A percentile compares a stretch with the other conserved stretches of the same genome.
Conservation (phyloP, 345 rosid genomes). For the Kandelia obovata region DNA sequence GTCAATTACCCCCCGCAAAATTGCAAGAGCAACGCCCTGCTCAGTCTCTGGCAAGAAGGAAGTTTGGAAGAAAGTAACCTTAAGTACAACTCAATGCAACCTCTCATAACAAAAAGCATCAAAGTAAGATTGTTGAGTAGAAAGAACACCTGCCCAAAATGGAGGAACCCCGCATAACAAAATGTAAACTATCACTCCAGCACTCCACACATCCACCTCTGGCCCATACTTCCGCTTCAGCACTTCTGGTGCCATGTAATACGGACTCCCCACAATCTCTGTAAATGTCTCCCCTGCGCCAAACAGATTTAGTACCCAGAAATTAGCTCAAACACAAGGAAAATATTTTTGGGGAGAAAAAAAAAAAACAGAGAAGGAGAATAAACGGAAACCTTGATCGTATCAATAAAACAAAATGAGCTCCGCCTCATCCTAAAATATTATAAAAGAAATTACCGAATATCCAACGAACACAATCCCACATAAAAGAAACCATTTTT, state of each 20-base stretch:
- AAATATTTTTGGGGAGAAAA: neutral
- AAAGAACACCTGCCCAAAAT: conserved; percentile 75
- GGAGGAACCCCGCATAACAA: conserved; percentile 91
- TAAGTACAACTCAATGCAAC: conserved; percentile 2
- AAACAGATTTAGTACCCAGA: neutral
- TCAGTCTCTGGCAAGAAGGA: conserved; percentile 61
- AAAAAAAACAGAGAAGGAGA: neutral
- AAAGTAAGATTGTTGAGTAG: conserved; percentile 1
- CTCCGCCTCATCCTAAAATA: neutral
- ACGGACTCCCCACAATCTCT: conserved; percentile 98
- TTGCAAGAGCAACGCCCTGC: conserved; percentile 96
- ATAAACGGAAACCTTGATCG: neutral
- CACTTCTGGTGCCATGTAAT: conserved; percentile 95
- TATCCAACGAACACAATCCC: neutral
- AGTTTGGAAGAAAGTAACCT: conserved; percentile 12
- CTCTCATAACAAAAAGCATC: neutral
- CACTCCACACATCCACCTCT: conserved; percentile 91
- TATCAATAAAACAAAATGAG: neutral
- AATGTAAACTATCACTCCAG: conserved; percentile 86
- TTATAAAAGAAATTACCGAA: neutral
- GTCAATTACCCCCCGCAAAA: conserved; percentile 76
- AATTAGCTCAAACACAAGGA: neutral
- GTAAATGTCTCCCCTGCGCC: conserved; percentile 66
- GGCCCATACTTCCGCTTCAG: conserved; percentile 87
- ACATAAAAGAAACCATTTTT: neutral